Evolutionary conservation across 768 basidiomycete genomes (phyloP).

Genomic region (Lanmaoa rubissima): DNA sequence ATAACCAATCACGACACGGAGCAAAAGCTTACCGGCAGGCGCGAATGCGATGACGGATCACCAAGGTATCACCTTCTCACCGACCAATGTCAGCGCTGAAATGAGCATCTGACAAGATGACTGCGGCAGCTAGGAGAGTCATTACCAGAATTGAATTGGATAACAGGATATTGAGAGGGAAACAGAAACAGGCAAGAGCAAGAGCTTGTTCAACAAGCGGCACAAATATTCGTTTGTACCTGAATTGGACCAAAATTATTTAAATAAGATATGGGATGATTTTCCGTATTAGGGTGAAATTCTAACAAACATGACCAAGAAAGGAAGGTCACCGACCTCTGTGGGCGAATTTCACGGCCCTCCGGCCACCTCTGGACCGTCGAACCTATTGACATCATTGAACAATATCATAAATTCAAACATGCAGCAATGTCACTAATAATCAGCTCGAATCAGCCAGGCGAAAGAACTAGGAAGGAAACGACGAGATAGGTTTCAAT

Average conservation of each 20-base stretch:
- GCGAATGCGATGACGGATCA: neutral
- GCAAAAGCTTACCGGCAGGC: neutral
- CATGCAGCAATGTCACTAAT: too few species aligned
- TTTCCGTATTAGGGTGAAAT: too few species aligned
- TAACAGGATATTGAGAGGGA: neutral
- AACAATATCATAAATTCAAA: too few species aligned
- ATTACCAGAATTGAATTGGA: neutral
- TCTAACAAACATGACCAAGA: too few species aligned
- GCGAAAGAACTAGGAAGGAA: too few species aligned
- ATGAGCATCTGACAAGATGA: neutral
- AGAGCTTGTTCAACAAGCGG: neutral
- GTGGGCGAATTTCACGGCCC: too few species aligned
- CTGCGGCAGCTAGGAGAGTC: neutral
- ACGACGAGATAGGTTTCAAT: too few species aligned
- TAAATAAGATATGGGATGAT: neutral
- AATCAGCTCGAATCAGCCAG: too few species aligned
- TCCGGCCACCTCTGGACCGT: too few species aligned
- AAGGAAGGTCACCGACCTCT: too few species aligned
- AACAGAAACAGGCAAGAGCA: neutral
- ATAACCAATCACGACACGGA: neutral
- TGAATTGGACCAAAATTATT: neutral
- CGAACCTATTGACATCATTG: too few species aligned
- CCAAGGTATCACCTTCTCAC: neutral
- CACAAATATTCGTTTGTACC: neutral
- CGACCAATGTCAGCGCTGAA: neutral